Conservation (phyloP, 208 protist genomes). For the Trichomonas tenax region DNA sequence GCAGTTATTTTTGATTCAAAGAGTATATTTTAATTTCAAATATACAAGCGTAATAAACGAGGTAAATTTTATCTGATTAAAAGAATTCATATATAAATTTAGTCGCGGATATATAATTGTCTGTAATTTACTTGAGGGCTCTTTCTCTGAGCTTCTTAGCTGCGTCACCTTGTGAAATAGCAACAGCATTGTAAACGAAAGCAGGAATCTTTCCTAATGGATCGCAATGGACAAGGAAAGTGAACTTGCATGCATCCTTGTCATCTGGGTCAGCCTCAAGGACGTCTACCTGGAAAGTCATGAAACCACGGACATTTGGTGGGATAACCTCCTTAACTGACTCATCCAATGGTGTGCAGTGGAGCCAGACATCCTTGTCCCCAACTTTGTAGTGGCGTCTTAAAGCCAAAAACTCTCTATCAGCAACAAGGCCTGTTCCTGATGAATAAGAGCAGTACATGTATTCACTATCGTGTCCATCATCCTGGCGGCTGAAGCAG, state of each 20-base stretch:
- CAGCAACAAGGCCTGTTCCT: background rate
- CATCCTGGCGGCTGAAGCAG: background rate
- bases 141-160: background rate
- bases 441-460: background rate
- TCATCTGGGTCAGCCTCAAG: background rate
- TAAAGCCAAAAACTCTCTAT: background rate
- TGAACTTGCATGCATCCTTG: background rate
- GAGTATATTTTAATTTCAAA: background rate
- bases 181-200: background rate
- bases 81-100: background rate
- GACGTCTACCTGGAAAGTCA: background rate
- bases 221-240: background rate
- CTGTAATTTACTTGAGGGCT: background rate
- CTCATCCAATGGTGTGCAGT: background rate
- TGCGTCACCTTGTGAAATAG: background rate
- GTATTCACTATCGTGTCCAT: background rate
- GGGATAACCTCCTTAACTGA: background rate
- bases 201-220: background rate
- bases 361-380: background rate
- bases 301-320: background rate
- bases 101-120: background rate
- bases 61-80: background rate
- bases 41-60: background rate
- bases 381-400: background rate
- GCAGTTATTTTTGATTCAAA: background rate